Base-by-base conservation (phyloP, 2,329 filamentous ascomycete genomes). In the Microsporum ferrugineum region DNA sequence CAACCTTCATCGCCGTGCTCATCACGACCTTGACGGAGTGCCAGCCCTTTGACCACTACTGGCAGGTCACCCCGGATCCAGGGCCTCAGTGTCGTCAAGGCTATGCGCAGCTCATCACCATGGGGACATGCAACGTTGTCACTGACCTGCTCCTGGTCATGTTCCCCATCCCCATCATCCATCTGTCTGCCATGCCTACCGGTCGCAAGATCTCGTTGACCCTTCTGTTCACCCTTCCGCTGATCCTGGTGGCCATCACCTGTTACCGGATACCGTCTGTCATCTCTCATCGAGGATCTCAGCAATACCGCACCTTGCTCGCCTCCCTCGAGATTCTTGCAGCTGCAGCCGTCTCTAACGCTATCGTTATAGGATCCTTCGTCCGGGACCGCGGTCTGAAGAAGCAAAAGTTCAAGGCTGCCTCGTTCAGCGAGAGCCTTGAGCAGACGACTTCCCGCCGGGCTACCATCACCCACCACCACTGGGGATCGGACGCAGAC, bases 401-500 rank as follows among this genome's bases (percentile, higher is more conserved):
- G 79, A 96, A 95, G 75, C 81, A 82, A 61, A 94, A 90, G 70
- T 96, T 88, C 76, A 86, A 87, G 67, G 71, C 66, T 60, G 69
- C 76, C 12, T 84, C 80, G 14, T 76, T 79, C 2, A 76, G 74
- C 43, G 81, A 83, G 65, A 73, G 72, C 61, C 69, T 77, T 60
- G 73, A 75, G 43, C 69, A 72, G 56, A 73, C 70, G 59, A 73
- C 68, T 47, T 65, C 71, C 2, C 71, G 75, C 45, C 71, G 74
- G 39, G 68, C 71, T 36, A 91, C 88, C 0, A 76, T 87, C 43
- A 85, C 86, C 51, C 76, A 85, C 63, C 82, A 83, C 57, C 84
- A 88, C 61, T 92, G 88, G 86, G 91, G 89, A 49, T 96, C 90
- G 67, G 92, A 97, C 68, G 91, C 95, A 69, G 90, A 97, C 70